phyloP scores from a whole-genome alignment of 495 filamentous ascomycete genomes.

The Aspergillus sparsus region DNA sequence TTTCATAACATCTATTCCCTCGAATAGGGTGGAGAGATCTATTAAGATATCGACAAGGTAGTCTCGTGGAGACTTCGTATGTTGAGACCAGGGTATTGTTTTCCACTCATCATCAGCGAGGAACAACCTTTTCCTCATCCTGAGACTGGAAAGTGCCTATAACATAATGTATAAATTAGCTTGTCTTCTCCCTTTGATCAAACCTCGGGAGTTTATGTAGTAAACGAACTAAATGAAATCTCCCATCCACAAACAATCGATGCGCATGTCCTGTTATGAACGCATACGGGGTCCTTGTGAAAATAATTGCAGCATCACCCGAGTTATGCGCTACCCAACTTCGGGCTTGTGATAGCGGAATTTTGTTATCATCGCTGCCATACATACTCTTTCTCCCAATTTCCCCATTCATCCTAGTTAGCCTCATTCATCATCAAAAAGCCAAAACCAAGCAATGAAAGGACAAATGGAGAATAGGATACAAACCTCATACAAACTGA shows the following conservation, averaged over 20 bases:
- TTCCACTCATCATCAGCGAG: slow-evolving; percentile 7
- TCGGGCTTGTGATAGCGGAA: not conserved
- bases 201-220: not conserved
- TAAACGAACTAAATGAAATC: slow-evolving; percentile 6
- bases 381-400: not conserved
- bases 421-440: not conserved
- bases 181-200: too few relatives aligned
- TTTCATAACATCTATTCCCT: slow-evolving; percentile 13
- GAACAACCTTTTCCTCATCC: slow-evolving; percentile 7
- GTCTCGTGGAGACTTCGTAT: slow-evolving; percentile 12
- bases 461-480: not conserved
- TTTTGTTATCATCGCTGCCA: not conserved
- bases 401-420: not conserved
- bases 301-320: slow-evolving; percentile 11
- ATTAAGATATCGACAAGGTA: slow-evolving; percentile 9
- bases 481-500: slow-evolving; percentile 14
- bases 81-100: slow-evolving; percentile 15
- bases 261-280: slow-evolving; percentile 13
- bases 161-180: not conserved
- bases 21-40: slow-evolving; percentile 8
- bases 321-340: slow-evolving; percentile 15
- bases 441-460: not conserved
- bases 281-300: slow-evolving; percentile 10
- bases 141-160: slow-evolving; percentile 6
- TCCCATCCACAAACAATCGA: slow-evolving; percentile 12